Percentiles rank a stretch among this genome's conserved stretches.
Conservation (phyloP, 106 monocot genomes). For the Dendrobium huoshanense region DNA sequence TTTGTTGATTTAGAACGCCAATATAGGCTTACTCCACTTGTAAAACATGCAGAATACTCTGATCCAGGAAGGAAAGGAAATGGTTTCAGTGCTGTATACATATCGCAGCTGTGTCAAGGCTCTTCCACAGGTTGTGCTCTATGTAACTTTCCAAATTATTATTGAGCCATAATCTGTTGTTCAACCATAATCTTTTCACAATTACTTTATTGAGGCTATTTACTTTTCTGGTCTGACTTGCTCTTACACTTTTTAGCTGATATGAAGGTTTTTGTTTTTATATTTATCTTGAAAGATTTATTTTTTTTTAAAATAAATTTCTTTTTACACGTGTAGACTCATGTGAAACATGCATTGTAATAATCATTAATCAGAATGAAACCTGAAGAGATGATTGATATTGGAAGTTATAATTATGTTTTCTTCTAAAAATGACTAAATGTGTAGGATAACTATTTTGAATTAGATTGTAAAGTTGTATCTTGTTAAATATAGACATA, state of each 20-base stretch:
- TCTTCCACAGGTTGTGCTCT: slow-evolving; percentile 76
- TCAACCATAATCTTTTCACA: background rate
- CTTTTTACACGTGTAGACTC: background rate
- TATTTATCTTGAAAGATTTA: background rate
- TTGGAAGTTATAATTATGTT: background rate
- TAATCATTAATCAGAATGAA: background rate
- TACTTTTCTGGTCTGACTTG: background rate
- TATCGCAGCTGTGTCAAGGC: slow-evolving; percentile 99
- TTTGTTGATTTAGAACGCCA: background rate
- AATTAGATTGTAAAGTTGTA: background rate
- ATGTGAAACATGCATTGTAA: background rate
- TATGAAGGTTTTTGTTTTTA: background rate
- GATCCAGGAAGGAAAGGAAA: slow-evolving; percentile 95
- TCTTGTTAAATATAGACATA: background rate
- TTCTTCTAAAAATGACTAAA: background rate
- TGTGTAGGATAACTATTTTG: background rate
- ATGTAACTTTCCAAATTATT: background rate
- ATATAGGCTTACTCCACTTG: background rate
- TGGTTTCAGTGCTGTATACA: slow-evolving; percentile 89
- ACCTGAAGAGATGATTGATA: background rate
- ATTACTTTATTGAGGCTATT: background rate
- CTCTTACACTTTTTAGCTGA: background rate
- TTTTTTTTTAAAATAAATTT: background rate
- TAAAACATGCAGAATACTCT: slow-evolving; percentile 57
- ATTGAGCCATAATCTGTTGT: background rate